phyloP scores from a whole-genome alignment of 1,284 basidiomycete species.

The Malassezia sp. region DNA sequence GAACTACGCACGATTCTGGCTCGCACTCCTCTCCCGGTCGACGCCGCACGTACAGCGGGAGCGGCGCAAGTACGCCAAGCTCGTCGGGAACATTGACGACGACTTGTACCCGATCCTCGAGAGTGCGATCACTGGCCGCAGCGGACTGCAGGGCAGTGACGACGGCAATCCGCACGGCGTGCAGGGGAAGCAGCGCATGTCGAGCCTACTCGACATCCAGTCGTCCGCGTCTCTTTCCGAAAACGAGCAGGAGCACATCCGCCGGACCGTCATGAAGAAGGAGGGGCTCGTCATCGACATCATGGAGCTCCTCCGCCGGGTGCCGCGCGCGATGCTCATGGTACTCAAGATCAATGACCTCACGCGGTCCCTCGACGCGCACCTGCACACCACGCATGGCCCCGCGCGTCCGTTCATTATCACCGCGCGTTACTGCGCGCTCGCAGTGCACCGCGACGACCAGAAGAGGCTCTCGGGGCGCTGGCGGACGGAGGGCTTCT shows the following conservation, averaged over 20 bases:
- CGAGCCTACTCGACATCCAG: constrained; percentile 36
- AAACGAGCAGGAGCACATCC: constrained; percentile 45
- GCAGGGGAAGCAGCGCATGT: constrained; percentile 27
- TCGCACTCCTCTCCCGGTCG: constrained; percentile 33
- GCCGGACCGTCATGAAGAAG: constrained; percentile 45
- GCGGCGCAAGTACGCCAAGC: constrained; percentile 37
- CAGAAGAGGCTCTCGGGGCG: constrained; percentile 46
- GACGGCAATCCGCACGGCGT: constrained; percentile 37
- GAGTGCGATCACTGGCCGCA: constrained; percentile 42
- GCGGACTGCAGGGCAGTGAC: constrained; percentile 43
- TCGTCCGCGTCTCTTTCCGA: constrained; percentile 24
- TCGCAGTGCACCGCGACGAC: constrained; percentile 73
- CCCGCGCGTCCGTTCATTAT: constrained; percentile 59
- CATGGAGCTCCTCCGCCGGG: constrained; percentile 34
- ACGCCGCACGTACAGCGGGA: constrained; percentile 33
- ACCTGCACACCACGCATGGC: constrained; percentile 53
- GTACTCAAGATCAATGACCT: constrained; percentile 46
- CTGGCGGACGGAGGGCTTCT: constrained; percentile 15
- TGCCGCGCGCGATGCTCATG: constrained; percentile 45
- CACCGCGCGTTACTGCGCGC: constrained; percentile 76
- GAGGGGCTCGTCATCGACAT: constrained; percentile 41
- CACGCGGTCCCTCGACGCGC: constrained; percentile 52
- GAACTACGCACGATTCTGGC: constrained; percentile 46
- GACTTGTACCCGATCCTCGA: constrained; percentile 45
- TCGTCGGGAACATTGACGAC: constrained; percentile 43